These are phyloP conservation scores for Angophora floribunda DNA, from an alignment of 345 rosid genomes.

Conservation along the genomic window DNA sequence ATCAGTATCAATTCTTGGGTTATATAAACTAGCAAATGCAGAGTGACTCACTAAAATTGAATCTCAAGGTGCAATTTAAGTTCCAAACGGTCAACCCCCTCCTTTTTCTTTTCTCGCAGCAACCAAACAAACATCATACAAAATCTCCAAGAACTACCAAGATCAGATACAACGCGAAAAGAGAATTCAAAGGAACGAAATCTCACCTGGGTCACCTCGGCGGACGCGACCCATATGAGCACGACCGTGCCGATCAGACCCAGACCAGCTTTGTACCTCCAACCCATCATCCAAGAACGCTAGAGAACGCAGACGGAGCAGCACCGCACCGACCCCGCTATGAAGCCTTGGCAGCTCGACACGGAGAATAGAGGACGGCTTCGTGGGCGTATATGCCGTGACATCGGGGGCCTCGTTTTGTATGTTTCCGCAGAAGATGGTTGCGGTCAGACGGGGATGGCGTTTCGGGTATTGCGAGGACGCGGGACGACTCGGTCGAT, in stretches of 20 bases:
- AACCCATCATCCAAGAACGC: conserved; percentile 20
- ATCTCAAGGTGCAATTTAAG: not conserved
- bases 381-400: not conserved
- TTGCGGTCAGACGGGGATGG: not conserved
- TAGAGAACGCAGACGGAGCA: not conserved
- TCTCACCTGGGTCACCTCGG: conserved; percentile 40
- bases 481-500: not conserved
- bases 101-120: not conserved
- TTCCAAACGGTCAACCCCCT: not conserved
- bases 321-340: not conserved
- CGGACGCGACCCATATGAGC: conserved; percentile 41
- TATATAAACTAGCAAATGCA: not conserved
- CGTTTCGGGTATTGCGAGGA: not conserved
- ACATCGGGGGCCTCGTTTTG: not conserved
- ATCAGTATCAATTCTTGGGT: not conserved
- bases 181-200: not conserved
- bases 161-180: not conserved
- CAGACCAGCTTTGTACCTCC: conserved; percentile 49
- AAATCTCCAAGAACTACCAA: not conserved
- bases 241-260: conserved; percentile 39
- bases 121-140: not conserved
- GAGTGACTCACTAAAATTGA: not conserved
- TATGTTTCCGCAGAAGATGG: not conserved
- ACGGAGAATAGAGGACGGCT: not conserved
- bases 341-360: not conserved